Percentiles rank a stretch among this genome's conserved stretches.
Evolutionary conservation across 2,329 filamentous ascomycete species (phyloP).

Genomic region (Talaromyces amestolkiae): DNA sequence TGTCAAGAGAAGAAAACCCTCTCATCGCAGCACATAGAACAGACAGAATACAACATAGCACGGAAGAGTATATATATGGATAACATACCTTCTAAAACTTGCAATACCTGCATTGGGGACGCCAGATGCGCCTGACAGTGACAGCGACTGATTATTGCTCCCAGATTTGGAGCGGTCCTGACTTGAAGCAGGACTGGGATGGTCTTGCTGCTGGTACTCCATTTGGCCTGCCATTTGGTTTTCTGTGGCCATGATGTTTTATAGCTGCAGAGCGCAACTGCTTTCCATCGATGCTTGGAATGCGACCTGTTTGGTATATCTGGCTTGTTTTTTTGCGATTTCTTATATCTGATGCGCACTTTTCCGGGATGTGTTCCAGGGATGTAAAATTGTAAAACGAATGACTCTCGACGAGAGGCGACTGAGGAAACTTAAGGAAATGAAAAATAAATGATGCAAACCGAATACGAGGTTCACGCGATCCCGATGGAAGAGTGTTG

Average conservation of each 20-base stretch:
- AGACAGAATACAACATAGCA: background rate
- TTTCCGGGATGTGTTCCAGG: background rate
- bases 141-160: slow-evolving; percentile 10
- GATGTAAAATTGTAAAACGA: background rate
- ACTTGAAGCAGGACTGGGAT: slow-evolving; percentile 13
- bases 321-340: background rate
- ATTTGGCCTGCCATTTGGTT: slow-evolving; percentile 1
- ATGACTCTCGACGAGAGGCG: background rate
- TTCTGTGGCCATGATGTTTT: slow-evolving; percentile 10
- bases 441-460: background rate
- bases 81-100: slow-evolving; percentile 23
- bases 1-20: slow-evolving; percentile 9
- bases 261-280: slow-evolving; percentile 4
- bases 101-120: slow-evolving; percentile 20
- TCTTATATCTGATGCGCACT: slow-evolving; percentile 1
- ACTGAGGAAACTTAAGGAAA: background rate
- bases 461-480: background rate
- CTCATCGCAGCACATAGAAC: slow-evolving; percentile 4
- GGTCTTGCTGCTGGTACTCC: slow-evolving; percentile 10
- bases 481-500: background rate
- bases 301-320: background rate
- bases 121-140: slow-evolving; percentile 8
- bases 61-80: background rate
- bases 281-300: slow-evolving; percentile 13
- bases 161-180: background rate